Evolutionary conservation across 2,329 filamentous ascomycete species (phyloP).

Genomic region (Fusarium denticulatum): DNA sequence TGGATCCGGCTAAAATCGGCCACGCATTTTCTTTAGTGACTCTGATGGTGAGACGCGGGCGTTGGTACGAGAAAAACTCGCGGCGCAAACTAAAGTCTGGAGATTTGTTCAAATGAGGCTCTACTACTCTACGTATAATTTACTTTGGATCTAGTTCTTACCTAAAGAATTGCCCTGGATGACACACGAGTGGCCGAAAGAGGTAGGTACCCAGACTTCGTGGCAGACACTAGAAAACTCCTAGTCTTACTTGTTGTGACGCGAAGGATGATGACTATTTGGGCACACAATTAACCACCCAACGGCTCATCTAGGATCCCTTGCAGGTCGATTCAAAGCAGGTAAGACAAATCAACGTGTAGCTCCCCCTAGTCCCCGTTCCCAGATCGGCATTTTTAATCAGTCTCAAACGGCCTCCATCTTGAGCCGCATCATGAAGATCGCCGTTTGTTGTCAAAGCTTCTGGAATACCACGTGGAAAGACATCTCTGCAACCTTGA

Average conservation of each 20-base stretch:
- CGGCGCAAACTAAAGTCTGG: not conserved
- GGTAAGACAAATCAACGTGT: not conserved
- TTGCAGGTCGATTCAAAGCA: not conserved
- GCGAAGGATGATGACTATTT: conserved; percentile 3
- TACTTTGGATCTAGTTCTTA: conserved; percentile 3
- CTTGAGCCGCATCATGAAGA: conserved; percentile 7
- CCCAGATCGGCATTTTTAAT: not conserved
- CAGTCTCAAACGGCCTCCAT: not conserved
- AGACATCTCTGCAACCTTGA: not conserved
- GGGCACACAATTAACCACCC: not conserved
- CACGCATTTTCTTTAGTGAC: not conserved
- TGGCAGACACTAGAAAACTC: not conserved
- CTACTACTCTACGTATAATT: not conserved
- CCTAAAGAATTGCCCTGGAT: conserved; percentile 24
- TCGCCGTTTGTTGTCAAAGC: conserved; percentile 15
- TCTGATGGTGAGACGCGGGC: conserved; percentile 6
- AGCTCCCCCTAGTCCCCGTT: not conserved
- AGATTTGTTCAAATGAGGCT: conserved; percentile 13
- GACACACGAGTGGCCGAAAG: conserved; percentile 2
- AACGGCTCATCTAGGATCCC: not conserved
- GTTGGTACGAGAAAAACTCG: conserved; percentile 10
- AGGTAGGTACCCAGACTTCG: not conserved
- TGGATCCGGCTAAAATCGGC: conserved; percentile 13
- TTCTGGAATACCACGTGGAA: conserved; percentile 21
- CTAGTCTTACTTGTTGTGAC: not conserved